Base-by-base conservation (phyloP, 106 monocot genomes). In the Dendrobium chrysotoxum region DNA sequence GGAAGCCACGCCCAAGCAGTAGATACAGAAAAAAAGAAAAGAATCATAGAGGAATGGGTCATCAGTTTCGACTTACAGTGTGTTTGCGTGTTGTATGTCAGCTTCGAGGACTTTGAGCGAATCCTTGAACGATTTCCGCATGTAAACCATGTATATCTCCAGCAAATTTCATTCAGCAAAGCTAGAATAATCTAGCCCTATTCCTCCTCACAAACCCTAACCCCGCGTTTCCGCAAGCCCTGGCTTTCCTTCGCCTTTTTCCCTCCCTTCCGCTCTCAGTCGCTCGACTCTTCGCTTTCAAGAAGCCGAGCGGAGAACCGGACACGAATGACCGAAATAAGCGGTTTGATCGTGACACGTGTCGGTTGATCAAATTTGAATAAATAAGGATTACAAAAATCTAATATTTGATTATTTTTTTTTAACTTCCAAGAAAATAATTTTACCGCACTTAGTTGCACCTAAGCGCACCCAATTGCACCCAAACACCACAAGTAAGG, bases 11-110 rank as follows among this genome's bases (percentile, higher is more conserved):
- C 4, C 5, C 7, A 21, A 41, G 39, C 0, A 38, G 74, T 8
- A 74, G 41, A 74, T 42, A 13, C 17, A 41, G 1, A n/a, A 21
- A 15, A 71, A 28, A 71, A 71, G 11, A 28, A 13, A 38, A 71
- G 35, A 71, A 71, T 16, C 7, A 15, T 2, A 35, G 74, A 41
- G 21, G 40, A 74, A 40, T 74, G 41, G 21, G 7, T 5, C 40
- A 35, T 18, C 8, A 42, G 4, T 21, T 2, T 74, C 28, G 7
- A 86, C 94, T 89, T 72, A 98, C 98, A 98, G 85, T 15, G 94
- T 91, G 79, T 98, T 98, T 79, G 98, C 98, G 67, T 95, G 98
- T 86, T 98, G 98, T 78, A 98, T 95, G 75, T 98, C 98, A 50
- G 98, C 98, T 88, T 98, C 98, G 53, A 95, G 92, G 39, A 87